Evolutionary conservation across 164 flowering plant species (phyloP).

Genomic region (Umbilicus rupestris): DNA sequence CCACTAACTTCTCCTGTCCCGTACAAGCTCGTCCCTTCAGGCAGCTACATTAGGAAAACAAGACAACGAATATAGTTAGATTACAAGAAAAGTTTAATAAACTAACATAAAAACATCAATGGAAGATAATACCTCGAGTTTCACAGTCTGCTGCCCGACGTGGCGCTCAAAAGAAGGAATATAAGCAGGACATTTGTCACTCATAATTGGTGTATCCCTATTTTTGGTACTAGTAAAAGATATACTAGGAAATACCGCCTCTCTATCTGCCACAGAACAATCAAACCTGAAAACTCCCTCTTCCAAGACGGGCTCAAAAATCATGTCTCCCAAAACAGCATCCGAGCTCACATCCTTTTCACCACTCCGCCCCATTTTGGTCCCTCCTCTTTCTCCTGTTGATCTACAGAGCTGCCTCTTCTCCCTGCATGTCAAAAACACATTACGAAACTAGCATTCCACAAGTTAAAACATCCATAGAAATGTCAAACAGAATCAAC

Average conservation of each 20-base stretch:
- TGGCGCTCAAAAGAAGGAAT: conserved; percentile 50
- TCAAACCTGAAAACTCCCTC: conserved; percentile 91
- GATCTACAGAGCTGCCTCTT: conserved; percentile 12
- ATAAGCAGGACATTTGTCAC: conserved; percentile 38
- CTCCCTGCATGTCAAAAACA: conserved; percentile 34
- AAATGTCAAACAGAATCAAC: too few relatives aligned
- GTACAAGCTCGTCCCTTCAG: conserved; percentile 69
- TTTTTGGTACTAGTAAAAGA: conserved; percentile 48
- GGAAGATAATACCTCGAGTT: conserved; percentile 40
- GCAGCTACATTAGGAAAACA: conserved; percentile 42
- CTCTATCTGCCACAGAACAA: conserved; percentile 56
- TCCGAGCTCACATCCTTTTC: conserved; percentile 22
- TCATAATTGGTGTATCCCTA: conserved; percentile 53
- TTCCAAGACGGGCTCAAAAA: conserved; percentile 67
- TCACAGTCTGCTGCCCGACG: conserved; percentile 55
- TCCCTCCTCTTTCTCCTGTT: conserved; percentile 15
- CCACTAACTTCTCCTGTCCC: conserved; percentile 97
- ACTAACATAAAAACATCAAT: not conserved
- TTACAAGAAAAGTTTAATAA: not conserved
- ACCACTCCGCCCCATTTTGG: conserved; percentile 40
- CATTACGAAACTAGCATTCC: too few relatives aligned
- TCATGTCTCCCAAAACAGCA: conserved; percentile 42
- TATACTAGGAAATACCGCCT: conserved; percentile 65
- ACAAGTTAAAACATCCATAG: too few relatives aligned
- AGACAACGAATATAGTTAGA: not conserved